phyloP scores from a whole-genome alignment of 2,329 filamentous ascomycete genomes.

The Didymella arachidicola region DNA sequence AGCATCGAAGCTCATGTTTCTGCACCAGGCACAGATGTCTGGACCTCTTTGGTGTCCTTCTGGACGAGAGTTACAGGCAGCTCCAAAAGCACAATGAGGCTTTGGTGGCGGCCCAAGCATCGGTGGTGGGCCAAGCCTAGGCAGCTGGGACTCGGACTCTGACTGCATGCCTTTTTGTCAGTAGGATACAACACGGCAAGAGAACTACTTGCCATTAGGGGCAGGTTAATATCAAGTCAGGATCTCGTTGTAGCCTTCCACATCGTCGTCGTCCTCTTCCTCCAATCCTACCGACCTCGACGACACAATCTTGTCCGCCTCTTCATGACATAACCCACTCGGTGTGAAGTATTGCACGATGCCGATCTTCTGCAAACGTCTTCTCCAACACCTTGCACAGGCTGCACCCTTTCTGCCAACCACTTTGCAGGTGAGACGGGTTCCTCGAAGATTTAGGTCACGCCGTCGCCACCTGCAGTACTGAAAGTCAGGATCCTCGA shows the following conservation, averaged over 20 bases:
- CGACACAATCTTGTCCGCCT: constrained; percentile 31
- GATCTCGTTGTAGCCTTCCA: constrained; percentile 33
- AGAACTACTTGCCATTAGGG: constrained; percentile 12
- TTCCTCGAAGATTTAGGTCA: constrained; percentile 38
- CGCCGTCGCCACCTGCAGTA: constrained; percentile 35
- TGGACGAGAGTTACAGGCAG: constrained; percentile 28
- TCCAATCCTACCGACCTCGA: constrained; percentile 29
- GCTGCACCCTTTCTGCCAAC: constrained; percentile 35
- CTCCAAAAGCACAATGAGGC: constrained; percentile 33
- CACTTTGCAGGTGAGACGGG: constrained; percentile 27
- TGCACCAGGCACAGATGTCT: constrained; percentile 36
- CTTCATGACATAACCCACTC: constrained; percentile 40
- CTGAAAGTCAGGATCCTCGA: constrained; percentile 40
- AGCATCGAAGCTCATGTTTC: constrained; percentile 36
- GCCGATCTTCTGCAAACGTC: constrained; percentile 33
- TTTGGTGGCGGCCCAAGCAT: constrained; percentile 33
- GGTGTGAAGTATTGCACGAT: constrained; percentile 40
- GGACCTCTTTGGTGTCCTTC: constrained; percentile 32
- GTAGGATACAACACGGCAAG: background rate
- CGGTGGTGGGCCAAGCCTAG: constrained; percentile 28
- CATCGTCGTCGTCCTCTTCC: constrained; percentile 34
- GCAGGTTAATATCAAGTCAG: constrained; percentile 17
- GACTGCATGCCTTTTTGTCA: constrained; percentile 4
- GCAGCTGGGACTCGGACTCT: constrained; percentile 18
- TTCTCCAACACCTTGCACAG: constrained; percentile 37